Base-by-base conservation (phyloP, 1,139 yeast genomes). In the Yamadazyma aaseri region DNA sequence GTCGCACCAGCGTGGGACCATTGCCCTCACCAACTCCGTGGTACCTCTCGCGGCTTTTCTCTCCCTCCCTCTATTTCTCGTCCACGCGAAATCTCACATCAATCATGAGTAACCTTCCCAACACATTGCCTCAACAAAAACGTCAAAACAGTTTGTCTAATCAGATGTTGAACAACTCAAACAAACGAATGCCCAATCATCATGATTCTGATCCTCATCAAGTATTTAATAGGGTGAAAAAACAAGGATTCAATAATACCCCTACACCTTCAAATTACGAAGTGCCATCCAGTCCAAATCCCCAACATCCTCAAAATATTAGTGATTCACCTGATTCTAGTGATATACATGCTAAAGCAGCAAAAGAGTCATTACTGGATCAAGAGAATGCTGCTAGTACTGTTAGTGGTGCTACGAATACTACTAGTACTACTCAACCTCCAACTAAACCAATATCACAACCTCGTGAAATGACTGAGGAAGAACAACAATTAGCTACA, bases 401-500 rank as follows among this genome's bases (percentile, higher is more conserved):
- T 2, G 18, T 29, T 10, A 25, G 29, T 27, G 40, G 28, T 14
- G 23, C 36, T 14, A 30, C 35, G 10, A 26, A 20, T 17, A 20
- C 38, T 11, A 34, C 33, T 12, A 12, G 17, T 18, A 20, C 31
- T 17, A 28, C 20, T 10, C 26, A 9, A 4, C 24, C 36, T 9
- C 20, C 31, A 8, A 10, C 22, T 14, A 24, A 30, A 14, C 35
- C 20, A 10, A 23, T 21, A 10, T 18, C 31, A 14, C 46, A 36
- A 13, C 40, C 44, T 10, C 52, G 75, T 27, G 61, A 67, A 14
- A 68, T 76, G 63, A 60, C 79, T 2, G 82, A 75, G 39, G 86
- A 81, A 50, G 87, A 82, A 53, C 89, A 81, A 45, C 79, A 78
- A 36, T 61, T 82, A 35, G 86, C 86, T 4, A 69, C 83, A 3